Percentiles rank a stretch among this genome's conserved stretches.
phyloP scores from a whole-genome alignment of 2,329 filamentous ascomycete species.

The Stachybotrys elegans region DNA sequence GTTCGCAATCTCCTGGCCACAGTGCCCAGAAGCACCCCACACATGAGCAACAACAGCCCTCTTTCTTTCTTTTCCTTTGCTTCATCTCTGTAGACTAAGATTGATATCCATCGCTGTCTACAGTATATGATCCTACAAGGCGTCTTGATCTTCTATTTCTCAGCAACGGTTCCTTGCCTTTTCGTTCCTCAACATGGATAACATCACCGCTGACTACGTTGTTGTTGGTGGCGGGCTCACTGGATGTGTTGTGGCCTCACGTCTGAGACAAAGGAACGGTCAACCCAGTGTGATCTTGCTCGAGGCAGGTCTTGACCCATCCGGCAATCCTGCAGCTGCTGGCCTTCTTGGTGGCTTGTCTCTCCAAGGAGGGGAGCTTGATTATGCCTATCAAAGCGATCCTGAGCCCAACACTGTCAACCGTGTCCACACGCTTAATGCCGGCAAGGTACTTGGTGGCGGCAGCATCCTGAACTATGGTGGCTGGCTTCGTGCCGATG shows the following conservation, averaged over 20 bases:
- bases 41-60: no score
- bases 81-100: no score
- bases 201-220: constrained; percentile 20
- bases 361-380: neutral
- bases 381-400: neutral
- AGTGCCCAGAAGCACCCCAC: no score
- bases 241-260: constrained; percentile 26
- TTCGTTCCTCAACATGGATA: neutral
- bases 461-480: constrained; percentile 32
- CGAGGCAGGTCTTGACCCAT: constrained; percentile 26
- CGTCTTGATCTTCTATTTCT: neutral
- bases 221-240: constrained; percentile 29
- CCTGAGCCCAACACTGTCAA: neutral
- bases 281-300: constrained; percentile 25
- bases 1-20: no score
- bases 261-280: constrained; percentile 17
- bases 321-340: constrained; percentile 18
- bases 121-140: no score
- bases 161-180: neutral
- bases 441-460: constrained; percentile 30
- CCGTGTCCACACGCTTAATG: constrained; percentile 1
- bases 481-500: constrained; percentile 34
- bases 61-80: no score
- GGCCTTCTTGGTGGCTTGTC: constrained; percentile 15
- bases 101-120: no score